Base-by-base conservation (phyloP, 1,139 yeast genomes). In the Magnusiomyces magnusii region DNA sequence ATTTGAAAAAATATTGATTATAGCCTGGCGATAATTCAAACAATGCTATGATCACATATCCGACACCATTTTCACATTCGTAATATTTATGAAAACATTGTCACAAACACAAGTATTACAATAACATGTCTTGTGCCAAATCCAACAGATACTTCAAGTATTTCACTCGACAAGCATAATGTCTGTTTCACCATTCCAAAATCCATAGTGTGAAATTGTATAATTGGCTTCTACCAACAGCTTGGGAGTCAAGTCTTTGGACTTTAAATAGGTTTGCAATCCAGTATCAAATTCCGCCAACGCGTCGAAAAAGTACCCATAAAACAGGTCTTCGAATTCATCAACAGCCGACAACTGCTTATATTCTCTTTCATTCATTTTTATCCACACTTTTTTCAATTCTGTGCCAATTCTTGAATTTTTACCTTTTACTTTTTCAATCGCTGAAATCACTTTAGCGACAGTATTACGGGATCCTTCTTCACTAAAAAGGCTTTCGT, bases 201-300 rank as follows among this genome's bases (percentile, higher is more conserved):
- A 52, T 3, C 55, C 47, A 52, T 52, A 19, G 17, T 13, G 17
- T 25, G 28, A n/a, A 24, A 52, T 41, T 9, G 34, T 15, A n/a
- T 17, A 10, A 17, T 42, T 52, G 34, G 55, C 36, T 41, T 52
- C 55, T 15, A 49, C 55, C 13, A 52, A 17, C 7, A 52, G n/a
- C 21, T 39, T 41, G 19, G 55, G 49, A 24, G 36, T 50, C 13
- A 34, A 28, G 41, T 34, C 53, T 7, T 31, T 50, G 15, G 53
- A 28, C 31, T n/a, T 10, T 15, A 34, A 19, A 31, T 17, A 19
- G 21, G n/a, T 31, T 23, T 2, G 10, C 27, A 28, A 17, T 15
- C 39, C 23, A 23, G 5, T 28, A 17, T 19, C 41, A 13, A 15
- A 28, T 28, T 50, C 19, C 25, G 21, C 19, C 23, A 28, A 15